Evolutionary conservation across 2,329 filamentous ascomycete species (phyloP), one percentile per base, ranked within the genome.

Genomic region (Eutypella sp.): DNA sequence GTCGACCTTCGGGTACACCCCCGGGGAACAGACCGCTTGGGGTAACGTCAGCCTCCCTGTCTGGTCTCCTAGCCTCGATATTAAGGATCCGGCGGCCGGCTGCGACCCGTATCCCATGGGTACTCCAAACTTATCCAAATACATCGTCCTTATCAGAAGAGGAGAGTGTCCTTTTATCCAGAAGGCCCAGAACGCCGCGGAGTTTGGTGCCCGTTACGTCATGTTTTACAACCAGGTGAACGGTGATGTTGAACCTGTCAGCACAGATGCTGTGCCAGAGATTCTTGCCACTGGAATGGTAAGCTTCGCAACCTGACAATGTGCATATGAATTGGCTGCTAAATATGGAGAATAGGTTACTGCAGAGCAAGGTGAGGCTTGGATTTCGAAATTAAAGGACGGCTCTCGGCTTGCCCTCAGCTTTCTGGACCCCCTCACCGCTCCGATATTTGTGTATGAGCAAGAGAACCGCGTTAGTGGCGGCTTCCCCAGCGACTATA

Each of bases 91-190:
- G 0, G 67, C 73, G 33, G 72, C 78, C 49, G 79, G 67, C 10
- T 85, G 82, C 56, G 57, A 68, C 2, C 61, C 74, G 7, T 71
- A 75, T 33, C 76, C 79, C 2, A 69, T 64, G 13, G 66, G 69
- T 48, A 80, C 76, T 0, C 78, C 80, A 1, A 75, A 84, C 52
- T 67, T 87, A 15, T 74, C 74, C 38, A 67, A 67, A 20, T 68
- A 75, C 41, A 74, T 86, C 31, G 79, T 82, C 3, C 72, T 85
- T 8, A 67, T 85, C 33, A 76, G 77, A 40, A 74, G 79, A 20
- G 81, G 81, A 41, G 72, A 64, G 8, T 85, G 81, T 59, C 70
- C 70, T 0, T 82, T 82, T 47, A 66, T 68, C 2, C 54, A 69
- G 11, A 84, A 85, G 66, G 72, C 72, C 2, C 57, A 65, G 34